These are phyloP conservation scores for Blakeslea trispora DNA, from an alignment of 371 early-diverging fungal genomes.

Conservation along the genomic window DNA sequence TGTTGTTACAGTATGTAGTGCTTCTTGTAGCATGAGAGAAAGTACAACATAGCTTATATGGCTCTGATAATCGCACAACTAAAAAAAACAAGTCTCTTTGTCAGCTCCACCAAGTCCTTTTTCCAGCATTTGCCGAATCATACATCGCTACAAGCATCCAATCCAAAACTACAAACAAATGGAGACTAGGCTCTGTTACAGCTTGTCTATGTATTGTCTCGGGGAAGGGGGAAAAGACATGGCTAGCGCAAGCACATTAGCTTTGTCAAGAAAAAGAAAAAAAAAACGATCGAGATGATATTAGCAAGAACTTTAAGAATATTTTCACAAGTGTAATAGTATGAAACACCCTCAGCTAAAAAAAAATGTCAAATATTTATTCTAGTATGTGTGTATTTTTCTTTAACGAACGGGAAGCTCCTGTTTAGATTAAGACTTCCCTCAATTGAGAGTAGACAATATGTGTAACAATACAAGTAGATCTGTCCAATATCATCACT, in stretches of 20 bases:
- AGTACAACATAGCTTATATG: no score
- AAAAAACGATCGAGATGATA: constrained; percentile 8
- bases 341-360: constrained; percentile 5
- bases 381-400: constrained; percentile 1
- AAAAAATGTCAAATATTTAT: constrained; percentile 1
- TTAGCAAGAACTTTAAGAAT: constrained; percentile 6
- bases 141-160: constrained; percentile 1
- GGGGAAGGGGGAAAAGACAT: constrained; percentile 2
- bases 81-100: not conserved
- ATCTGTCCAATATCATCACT: constrained; percentile 2
- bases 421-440: not conserved
- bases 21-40: constrained; percentile 2
- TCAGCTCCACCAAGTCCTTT: constrained; percentile 3
- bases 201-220: constrained; percentile 6
- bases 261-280: not conserved
- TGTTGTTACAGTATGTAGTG: not conserved
- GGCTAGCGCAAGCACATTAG: constrained; percentile 5
- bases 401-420: no score
- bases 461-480: not conserved
- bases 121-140: constrained; percentile 3
- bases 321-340: constrained; percentile 5
- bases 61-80: constrained; percentile 6
- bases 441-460: constrained; percentile 4
- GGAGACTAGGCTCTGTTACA: constrained; percentile 3
- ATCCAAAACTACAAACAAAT: not conserved